Base-by-base conservation (phyloP, 208 protist species). In the Acanthamoeba triangularis region DNA sequence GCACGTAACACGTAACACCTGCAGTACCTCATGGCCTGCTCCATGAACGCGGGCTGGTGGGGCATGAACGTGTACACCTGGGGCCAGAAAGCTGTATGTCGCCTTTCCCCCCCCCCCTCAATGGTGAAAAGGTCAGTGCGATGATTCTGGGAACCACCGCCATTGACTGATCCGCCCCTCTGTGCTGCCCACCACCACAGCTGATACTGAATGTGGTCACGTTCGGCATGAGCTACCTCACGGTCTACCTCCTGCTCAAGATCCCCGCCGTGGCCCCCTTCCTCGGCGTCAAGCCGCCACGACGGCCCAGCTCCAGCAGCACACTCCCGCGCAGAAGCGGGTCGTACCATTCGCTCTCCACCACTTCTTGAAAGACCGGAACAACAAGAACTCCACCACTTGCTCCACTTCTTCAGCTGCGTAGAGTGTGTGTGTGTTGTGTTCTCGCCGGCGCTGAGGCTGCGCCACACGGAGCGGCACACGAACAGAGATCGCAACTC, bases 401-500 rank as follows among this genome's bases (percentile, higher is more conserved):
- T 41, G 37, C 3, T 41, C 37, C 37, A 41, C 37, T 41, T 41
- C 37, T 41, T n/a, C n/a, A n/a, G n/a, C n/a, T n/a, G n/a, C n/a
- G n/a, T n/a, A n/a, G n/a, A n/a, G n/a, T n/a, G n/a, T n/a, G n/a
- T n/a, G n/a, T n/a, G n/a, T n/a, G n/a, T n/a, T n/a, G n/a, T n/a
- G n/a, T n/a, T n/a, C n/a, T n/a, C n/a, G n/a, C n/a, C n/a, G n/a
- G 37, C 37, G 37, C 37, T 4, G 37, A 41, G 37, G 37, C 37
- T 41, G 37, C 37, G 37, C 37, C 37, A 41, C 37, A 41, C n/a
- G n/a, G n/a, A 41, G 37, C 37, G 37, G 37, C 37, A 41, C 37
- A 41, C 37, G 37, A 4, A 3, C 37, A 4, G 37, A 3, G 37
- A 41, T 41, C 2, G 37, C 37, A 41, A 41, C 1, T 98, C 99